phyloP scores from a whole-genome alignment of 2,329 filamentous ascomycete species.

The Sporothrix mexicana region DNA sequence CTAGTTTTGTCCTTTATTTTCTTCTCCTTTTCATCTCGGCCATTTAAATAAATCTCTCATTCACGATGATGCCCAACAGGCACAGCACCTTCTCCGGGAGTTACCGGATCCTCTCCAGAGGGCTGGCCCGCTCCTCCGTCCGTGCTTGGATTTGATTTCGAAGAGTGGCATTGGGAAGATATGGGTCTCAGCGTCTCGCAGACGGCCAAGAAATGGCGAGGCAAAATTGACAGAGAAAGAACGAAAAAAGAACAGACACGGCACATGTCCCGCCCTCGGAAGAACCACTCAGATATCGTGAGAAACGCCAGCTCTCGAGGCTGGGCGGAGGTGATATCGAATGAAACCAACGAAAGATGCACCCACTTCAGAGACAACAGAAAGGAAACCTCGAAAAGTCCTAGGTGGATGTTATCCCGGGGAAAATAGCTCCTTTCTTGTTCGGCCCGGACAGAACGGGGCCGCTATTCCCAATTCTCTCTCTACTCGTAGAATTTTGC shows the following conservation, averaged over 20 bases:
- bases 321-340: not conserved
- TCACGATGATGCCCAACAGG: not conserved
- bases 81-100: not conserved
- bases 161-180: not conserved
- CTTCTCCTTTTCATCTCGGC: not conserved
- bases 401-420: constrained; percentile 13
- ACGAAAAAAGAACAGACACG: not conserved
- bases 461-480: constrained; percentile 3
- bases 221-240: not conserved
- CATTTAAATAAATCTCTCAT: constrained; percentile 2
- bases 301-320: not conserved
- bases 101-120: constrained; percentile 19
- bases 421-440: not conserved
- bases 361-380: not conserved
- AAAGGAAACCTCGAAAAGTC: not conserved
- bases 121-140: constrained; percentile 12
- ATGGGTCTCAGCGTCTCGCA: too few relatives aligned
- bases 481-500: not conserved
- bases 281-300: not conserved
- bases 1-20: not conserved
- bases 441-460: constrained; percentile 19
- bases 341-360: not conserved
- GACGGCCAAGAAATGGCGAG: too few relatives aligned
- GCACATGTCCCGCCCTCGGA: constrained; percentile 14
- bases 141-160: not conserved